phyloP scores from a whole-genome alignment of 2,329 filamentous ascomycete species.

The Botrytis cinerea region DNA sequence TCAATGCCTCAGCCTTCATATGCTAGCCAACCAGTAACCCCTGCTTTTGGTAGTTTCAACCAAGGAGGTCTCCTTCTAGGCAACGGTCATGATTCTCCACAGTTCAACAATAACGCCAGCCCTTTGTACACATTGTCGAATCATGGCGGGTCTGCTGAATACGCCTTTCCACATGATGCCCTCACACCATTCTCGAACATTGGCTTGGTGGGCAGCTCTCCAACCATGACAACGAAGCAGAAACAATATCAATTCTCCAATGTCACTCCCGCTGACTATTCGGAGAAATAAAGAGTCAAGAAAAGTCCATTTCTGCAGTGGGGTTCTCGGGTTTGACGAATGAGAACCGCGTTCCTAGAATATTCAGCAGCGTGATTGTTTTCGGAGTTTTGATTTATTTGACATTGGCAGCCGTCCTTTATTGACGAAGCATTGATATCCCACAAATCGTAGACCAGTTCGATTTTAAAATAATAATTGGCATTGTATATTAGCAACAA shows the following conservation, averaged over 20 bases:
- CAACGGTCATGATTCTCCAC: constrained; percentile 32
- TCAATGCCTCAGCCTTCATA: constrained; percentile 38
- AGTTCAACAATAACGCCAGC: constrained; percentile 33
- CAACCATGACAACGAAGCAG: constrained; percentile 36
- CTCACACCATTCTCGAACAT: constrained; percentile 23
- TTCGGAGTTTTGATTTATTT: neutral
- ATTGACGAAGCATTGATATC: neutral
- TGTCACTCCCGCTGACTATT: constrained; percentile 41
- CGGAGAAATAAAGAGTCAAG: constrained; percentile 34
- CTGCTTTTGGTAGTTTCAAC: constrained; percentile 39
- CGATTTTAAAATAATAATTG: neutral
- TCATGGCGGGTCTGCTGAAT: constrained; percentile 34
- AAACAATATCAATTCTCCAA: constrained; percentile 42
- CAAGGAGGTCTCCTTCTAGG: constrained; percentile 31
- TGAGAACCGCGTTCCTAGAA: neutral
- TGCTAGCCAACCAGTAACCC: constrained; percentile 40
- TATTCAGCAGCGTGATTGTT: neutral
- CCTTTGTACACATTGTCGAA: constrained; percentile 35
- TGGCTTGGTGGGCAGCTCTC: constrained; percentile 28
- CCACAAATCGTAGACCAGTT: constrained; percentile 1
- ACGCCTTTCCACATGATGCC: constrained; percentile 34
- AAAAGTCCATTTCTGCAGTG: neutral
- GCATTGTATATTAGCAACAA: constrained; percentile 7
- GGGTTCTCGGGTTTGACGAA: neutral
- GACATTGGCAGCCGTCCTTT: neutral